Conservation (phyloP, 2,329 filamentous ascomycete genomes). For the Trichoderma cornu-damae region DNA sequence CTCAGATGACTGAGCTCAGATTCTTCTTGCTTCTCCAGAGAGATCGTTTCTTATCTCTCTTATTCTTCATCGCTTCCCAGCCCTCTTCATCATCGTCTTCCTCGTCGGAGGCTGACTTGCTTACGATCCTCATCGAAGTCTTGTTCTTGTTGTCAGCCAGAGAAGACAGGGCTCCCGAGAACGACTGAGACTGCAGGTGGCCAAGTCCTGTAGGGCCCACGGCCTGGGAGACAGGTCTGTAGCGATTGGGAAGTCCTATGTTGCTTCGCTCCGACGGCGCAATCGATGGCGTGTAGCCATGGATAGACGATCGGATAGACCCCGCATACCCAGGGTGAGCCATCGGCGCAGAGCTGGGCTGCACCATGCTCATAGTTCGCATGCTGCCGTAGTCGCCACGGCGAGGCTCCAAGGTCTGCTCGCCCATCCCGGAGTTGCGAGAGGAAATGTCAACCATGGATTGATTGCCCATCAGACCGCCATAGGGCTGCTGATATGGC, state of each 20-base stretch:
- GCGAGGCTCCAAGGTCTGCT: slow-evolving; percentile 42
- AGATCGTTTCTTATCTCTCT: slow-evolving; percentile 63
- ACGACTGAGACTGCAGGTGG: slow-evolving; percentile 34
- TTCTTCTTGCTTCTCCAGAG: slow-evolving; percentile 59
- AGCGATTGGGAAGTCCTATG: slow-evolving; percentile 80
- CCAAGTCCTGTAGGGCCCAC: slow-evolving; percentile 31
- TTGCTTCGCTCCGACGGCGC: slow-evolving; percentile 95
- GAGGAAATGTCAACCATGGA: slow-evolving; percentile 43
- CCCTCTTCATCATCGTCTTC: slow-evolving; percentile 61
- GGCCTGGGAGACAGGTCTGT: slow-evolving; percentile 77
- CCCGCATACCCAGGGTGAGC: slow-evolving; percentile 38
- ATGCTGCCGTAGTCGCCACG: slow-evolving; percentile 41
- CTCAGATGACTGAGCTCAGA: slow-evolving; percentile 43
- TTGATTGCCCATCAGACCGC: slow-evolving; percentile 31
- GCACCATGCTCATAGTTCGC: slow-evolving; percentile 80
- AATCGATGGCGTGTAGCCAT: slow-evolving; percentile 82
- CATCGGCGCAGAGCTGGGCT: slow-evolving; percentile 59
- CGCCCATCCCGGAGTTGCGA: slow-evolving; percentile 45
- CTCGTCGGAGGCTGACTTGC: slow-evolving; percentile 42
- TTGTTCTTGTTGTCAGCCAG: slow-evolving; percentile 32
- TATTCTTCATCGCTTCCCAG: slow-evolving; percentile 66
- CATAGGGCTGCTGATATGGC: slow-evolving; percentile 29
- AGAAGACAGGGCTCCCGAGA: slow-evolving; percentile 30
- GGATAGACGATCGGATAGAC: slow-evolving; percentile 28
- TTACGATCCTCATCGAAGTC: slow-evolving; percentile 37